phyloP scores from a whole-genome alignment of 2,329 filamentous ascomycete genomes.

The Fusarium sp. region DNA sequence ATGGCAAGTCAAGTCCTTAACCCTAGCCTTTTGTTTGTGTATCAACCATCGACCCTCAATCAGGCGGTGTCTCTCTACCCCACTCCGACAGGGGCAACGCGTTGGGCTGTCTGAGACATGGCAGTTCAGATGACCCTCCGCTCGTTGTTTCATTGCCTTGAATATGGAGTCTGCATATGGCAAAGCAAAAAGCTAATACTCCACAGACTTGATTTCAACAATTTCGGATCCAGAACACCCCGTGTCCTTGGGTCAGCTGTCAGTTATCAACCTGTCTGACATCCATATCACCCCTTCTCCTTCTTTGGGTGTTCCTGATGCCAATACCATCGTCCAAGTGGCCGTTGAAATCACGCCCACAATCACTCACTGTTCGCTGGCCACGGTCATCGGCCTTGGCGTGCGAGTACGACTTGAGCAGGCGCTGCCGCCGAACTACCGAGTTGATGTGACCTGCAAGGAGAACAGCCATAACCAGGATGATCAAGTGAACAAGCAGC shows the following conservation, averaged over 20 bases:
- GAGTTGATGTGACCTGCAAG: constrained; percentile 93
- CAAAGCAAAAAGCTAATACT: constrained; percentile 29
- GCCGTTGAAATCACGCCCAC: constrained; percentile 94
- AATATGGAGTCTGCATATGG: background rate
- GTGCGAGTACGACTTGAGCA: constrained; percentile 93
- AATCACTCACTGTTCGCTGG: constrained; percentile 95
- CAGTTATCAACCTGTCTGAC: constrained; percentile 95
- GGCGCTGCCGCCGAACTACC: constrained; percentile 89
- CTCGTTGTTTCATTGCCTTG: background rate
- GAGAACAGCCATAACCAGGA: constrained; percentile 96
- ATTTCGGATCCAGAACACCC: constrained; percentile 98
- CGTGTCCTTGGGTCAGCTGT: constrained; percentile 89
- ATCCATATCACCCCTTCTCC: constrained; percentile 76
- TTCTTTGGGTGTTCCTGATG: constrained; percentile 54
- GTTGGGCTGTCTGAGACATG: background rate
- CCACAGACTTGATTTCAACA: constrained; percentile 86
- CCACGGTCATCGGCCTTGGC: constrained; percentile 94
- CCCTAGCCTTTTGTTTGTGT: constrained; percentile 6
- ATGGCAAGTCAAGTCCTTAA: constrained; percentile 73
- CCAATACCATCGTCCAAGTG: constrained; percentile 75
- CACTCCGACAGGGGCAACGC: background rate
- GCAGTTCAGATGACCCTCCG: background rate
- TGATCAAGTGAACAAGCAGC: constrained; percentile 96
- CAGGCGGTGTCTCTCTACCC: background rate
- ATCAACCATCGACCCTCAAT: background rate